Conservation (phyloP, 2,329 filamentous ascomycete species). For the Claviceps sp. region DNA sequence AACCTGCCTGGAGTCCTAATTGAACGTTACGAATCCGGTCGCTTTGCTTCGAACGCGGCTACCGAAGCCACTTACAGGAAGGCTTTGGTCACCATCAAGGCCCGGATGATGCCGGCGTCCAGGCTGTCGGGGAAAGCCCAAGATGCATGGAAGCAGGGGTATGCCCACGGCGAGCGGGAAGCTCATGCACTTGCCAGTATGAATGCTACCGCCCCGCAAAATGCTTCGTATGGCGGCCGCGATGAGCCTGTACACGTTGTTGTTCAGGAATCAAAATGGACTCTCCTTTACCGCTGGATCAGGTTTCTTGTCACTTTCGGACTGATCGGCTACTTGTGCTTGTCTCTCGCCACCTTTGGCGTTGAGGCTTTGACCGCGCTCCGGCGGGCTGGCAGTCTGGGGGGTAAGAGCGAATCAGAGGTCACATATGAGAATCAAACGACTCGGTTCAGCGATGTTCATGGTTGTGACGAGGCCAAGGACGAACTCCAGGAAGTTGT, state of each 20-base stretch:
- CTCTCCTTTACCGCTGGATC: slow-evolving; percentile 76
- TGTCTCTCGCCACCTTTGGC: slow-evolving; percentile 68
- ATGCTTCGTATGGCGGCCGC: slow-evolving; percentile 39
- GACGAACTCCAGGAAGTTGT: slow-evolving; percentile 95
- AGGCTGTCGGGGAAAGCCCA: slow-evolving; percentile 11
- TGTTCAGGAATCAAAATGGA: slow-evolving; percentile 76
- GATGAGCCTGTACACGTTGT: slow-evolving; percentile 87
- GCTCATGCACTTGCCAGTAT: slow-evolving; percentile 17
- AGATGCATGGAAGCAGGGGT: slow-evolving; percentile 15
- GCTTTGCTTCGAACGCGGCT: slow-evolving; percentile 66
- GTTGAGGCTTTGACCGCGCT: slow-evolving; percentile 70
- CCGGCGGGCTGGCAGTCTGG: slow-evolving; percentile 49
- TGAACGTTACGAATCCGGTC: slow-evolving; percentile 75
- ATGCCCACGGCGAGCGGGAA: slow-evolving; percentile 16
- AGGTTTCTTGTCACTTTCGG: slow-evolving; percentile 73
- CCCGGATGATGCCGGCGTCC: slow-evolving; percentile 14
- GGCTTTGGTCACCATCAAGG: slow-evolving; percentile 40
- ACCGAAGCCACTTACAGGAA: slow-evolving; percentile 70
- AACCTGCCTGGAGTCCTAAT: slow-evolving; percentile 90
- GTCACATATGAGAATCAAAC: slow-evolving; percentile 88
- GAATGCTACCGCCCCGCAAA: slow-evolving; percentile 14
- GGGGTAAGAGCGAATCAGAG: slow-evolving; percentile 61
- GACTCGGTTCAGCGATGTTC: slow-evolving; percentile 82
- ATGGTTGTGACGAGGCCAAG: slow-evolving; percentile 96
- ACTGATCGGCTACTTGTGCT: slow-evolving; percentile 63